These are phyloP conservation scores for Flaveria bidentis DNA, from an alignment of 129 eudicot genomes.

Conservation along the genomic window DNA sequence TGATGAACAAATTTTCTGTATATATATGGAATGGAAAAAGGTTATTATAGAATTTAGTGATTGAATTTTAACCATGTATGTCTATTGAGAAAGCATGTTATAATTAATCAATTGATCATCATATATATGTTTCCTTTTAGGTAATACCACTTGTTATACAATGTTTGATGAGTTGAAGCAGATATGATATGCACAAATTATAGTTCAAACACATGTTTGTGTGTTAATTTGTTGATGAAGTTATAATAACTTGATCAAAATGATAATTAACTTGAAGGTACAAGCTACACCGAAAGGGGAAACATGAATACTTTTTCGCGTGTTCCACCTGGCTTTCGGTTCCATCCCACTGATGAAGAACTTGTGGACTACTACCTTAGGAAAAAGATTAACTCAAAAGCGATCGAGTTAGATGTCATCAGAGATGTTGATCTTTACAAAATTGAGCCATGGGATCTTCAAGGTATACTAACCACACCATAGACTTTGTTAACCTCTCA, in stretches of 20 bases:
- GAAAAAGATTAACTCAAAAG: conserved; percentile 58
- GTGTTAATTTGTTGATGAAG: background rate
- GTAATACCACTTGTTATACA: background rate
- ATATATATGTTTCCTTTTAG: background rate
- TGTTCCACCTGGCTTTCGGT: conserved; percentile 93
- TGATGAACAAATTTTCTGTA: background rate
- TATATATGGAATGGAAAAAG: background rate
- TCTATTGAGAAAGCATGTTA: background rate
- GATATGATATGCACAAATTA: background rate
- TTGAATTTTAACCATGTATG: background rate
- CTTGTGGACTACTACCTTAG: conserved; percentile 89
- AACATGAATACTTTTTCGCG: conserved; percentile 67
- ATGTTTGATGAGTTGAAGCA: background rate
- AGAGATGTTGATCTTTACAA: conserved; percentile 88
- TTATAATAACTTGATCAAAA: conserved; percentile 19
- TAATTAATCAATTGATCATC: background rate
- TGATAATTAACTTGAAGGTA: conserved; percentile 38
- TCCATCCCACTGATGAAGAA: conserved; percentile 98
- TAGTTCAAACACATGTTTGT: background rate
- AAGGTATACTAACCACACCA: conserved; percentile 46
- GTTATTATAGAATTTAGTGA: background rate
- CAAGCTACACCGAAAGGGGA: background rate
- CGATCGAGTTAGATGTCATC: conserved; percentile 78
- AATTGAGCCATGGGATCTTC: conserved; percentile 97
- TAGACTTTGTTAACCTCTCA: conserved; percentile 12